Percentiles rank a stretch among this genome's conserved stretches.
These are phyloP conservation scores for Streptanthus diversifolius DNA, from an alignment of 345 rosid species.

Conservation along the genomic window DNA sequence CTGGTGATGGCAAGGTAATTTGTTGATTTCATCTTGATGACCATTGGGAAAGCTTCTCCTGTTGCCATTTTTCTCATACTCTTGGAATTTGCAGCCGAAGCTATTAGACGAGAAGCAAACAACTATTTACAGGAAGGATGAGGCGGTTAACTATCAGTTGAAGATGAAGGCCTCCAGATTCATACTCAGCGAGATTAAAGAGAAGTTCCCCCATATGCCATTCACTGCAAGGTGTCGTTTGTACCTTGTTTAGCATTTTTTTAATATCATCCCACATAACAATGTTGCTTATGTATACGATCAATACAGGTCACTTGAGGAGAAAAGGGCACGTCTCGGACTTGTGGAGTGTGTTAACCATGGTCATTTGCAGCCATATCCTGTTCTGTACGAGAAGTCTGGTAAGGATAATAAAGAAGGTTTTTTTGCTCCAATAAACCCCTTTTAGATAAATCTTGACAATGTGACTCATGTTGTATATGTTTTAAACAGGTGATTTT, in stretches of 20 bases:
- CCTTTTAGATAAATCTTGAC: not conserved
- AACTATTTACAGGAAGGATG: constrained; percentile 88
- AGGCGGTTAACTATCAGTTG: constrained; percentile 74
- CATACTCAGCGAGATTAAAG: constrained; percentile 85
- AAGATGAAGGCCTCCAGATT: constrained; percentile 99
- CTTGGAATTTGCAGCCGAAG: constrained; percentile 64
- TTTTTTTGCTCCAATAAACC: not conserved
- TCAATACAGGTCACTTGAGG: constrained; percentile 74
- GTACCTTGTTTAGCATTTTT: not conserved
- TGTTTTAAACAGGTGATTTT: constrained; percentile 52
- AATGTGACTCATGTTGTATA: not conserved
- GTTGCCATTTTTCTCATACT: not conserved
- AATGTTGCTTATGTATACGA: not conserved
- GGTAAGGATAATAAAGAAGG: constrained; percentile 41
- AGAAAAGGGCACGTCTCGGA: constrained; percentile 93
- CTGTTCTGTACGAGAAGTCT: constrained; percentile 92
- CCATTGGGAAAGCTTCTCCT: not conserved
- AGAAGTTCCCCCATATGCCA: constrained; percentile 80
- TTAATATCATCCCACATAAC: not conserved
- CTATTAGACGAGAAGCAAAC: constrained; percentile 95
- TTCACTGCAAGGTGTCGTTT: constrained; percentile 73
- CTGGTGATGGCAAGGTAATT: constrained; percentile 98
- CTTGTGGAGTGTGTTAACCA: constrained; percentile 96
- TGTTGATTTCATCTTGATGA: not conserved
- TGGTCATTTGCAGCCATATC: constrained; percentile 91